These are phyloP conservation scores for Colletotrichum brevisporum DNA, from an alignment of 2,329 filamentous ascomycete genomes.

Conservation along the genomic window DNA sequence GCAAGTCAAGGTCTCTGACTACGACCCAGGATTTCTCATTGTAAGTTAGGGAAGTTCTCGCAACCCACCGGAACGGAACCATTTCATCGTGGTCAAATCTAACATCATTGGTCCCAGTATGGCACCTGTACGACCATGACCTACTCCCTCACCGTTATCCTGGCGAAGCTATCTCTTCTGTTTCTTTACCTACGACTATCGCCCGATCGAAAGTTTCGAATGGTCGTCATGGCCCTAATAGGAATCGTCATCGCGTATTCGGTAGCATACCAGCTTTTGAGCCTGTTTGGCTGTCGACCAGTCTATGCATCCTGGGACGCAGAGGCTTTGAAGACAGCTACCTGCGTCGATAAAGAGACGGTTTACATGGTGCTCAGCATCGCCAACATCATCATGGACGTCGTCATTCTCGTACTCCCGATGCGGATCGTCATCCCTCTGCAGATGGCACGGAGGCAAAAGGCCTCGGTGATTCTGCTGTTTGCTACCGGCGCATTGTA, in stretches of 20 bases:
- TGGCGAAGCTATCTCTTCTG: constrained; percentile 25
- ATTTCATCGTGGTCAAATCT: neutral
- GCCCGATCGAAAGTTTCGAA: constrained; percentile 50
- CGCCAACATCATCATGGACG: constrained; percentile 23
- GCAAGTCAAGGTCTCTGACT: neutral
- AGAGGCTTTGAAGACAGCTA: neutral
- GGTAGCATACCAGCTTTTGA: constrained; percentile 41
- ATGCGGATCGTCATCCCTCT: constrained; percentile 48
- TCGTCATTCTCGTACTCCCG: constrained; percentile 51
- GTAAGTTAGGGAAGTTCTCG: neutral
- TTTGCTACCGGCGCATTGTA: constrained; percentile 12
- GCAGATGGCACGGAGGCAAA: constrained; percentile 15
- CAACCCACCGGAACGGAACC: neutral
- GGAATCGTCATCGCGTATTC: constrained; percentile 47
- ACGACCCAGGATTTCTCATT: neutral
- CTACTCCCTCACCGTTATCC: constrained; percentile 11
- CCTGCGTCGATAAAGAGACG: constrained; percentile 7
- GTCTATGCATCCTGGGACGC: constrained; percentile 11
- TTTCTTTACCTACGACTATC: constrained; percentile 20
- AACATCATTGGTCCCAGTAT: neutral
- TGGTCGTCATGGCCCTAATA: constrained; percentile 47
- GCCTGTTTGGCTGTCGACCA: constrained; percentile 6
- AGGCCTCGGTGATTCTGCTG: constrained; percentile 5
- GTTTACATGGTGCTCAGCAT: constrained; percentile 16
- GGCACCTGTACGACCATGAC: constrained; percentile 37